Conservation (phyloP, 306 rosid genomes). For the Corylus heterophylla region DNA sequence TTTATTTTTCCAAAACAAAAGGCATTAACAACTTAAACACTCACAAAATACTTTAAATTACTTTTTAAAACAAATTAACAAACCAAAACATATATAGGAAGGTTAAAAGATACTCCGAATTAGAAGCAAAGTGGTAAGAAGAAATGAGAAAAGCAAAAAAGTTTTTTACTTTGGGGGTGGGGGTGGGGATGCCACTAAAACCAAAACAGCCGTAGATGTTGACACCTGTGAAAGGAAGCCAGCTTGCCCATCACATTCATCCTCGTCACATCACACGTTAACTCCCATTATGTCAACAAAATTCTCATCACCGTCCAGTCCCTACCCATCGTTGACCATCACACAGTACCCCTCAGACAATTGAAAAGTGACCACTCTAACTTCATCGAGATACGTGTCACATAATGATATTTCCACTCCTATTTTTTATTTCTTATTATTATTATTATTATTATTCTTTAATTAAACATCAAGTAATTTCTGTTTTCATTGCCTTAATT, state of each 20-base stretch:
- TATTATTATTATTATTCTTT: too few species aligned
- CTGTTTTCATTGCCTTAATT: too few species aligned
- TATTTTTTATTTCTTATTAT: too few species aligned
- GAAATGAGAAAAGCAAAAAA: conserved; percentile 1
- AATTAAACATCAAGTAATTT: too few species aligned
- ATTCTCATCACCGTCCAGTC: conserved; percentile 51
- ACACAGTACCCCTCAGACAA: conserved; percentile 32
- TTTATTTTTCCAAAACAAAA: too few species aligned
- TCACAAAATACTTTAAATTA: too few species aligned
- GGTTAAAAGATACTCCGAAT: background rate
- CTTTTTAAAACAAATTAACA: too few species aligned
- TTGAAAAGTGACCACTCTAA: conserved; percentile 16
- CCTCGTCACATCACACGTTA: conserved; percentile 46
- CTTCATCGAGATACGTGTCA: conserved; percentile 4
- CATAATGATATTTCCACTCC: too few species aligned
- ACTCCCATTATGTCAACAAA: conserved; percentile 38
- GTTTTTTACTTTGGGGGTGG: background rate
- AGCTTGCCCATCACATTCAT: conserved; percentile 26
- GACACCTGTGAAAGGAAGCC: conserved; percentile 22
- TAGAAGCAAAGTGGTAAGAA: background rate
- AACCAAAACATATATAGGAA: too few species aligned
- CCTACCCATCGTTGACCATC: conserved; percentile 46
- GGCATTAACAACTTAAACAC: too few species aligned
- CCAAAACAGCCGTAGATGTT: conserved; percentile 16
- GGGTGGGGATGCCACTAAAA: background rate